These are phyloP conservation scores for Calonectria ilicicola DNA, from an alignment of 2,329 filamentous ascomycete species.

Conservation along the genomic window DNA sequence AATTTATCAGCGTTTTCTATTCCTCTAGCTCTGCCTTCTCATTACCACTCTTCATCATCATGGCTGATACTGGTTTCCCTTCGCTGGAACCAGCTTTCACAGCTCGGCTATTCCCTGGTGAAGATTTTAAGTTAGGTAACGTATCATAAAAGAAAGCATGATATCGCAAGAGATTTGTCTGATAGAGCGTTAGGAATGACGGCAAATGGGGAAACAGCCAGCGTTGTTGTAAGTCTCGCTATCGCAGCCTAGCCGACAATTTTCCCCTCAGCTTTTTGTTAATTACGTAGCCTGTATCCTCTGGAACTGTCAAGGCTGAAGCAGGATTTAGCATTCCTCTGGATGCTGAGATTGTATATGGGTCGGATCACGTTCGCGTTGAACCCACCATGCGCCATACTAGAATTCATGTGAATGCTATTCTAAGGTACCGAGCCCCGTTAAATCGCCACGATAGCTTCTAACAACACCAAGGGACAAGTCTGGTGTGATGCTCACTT, in stretches of 20 bases:
- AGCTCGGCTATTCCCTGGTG: background rate
- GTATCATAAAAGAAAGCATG: background rate
- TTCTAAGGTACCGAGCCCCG: background rate
- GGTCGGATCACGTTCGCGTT: background rate
- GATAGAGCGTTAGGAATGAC: background rate
- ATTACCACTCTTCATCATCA: background rate
- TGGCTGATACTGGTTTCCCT: background rate
- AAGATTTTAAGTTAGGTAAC: background rate
- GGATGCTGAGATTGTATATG: constrained; percentile 15
- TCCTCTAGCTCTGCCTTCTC: no score
- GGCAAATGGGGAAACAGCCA: background rate
- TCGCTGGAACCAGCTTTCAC: constrained; percentile 2
- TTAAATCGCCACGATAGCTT: background rate
- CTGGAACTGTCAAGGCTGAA: background rate
- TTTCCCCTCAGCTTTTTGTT: no score
- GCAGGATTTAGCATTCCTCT: background rate
- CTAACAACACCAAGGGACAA: background rate
- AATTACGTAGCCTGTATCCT: background rate
- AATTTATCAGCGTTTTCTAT: no score
- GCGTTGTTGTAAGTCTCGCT: background rate
- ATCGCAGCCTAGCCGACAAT: no score
- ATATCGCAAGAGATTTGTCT: background rate
- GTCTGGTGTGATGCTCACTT: background rate
- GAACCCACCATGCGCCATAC: background rate
- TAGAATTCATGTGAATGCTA: constrained; percentile 10